Percentiles rank a stretch among this genome's conserved stretches.
phyloP scores from a whole-genome alignment of 169 alveolate genomes.

The Eimeria falciformis region DNA sequence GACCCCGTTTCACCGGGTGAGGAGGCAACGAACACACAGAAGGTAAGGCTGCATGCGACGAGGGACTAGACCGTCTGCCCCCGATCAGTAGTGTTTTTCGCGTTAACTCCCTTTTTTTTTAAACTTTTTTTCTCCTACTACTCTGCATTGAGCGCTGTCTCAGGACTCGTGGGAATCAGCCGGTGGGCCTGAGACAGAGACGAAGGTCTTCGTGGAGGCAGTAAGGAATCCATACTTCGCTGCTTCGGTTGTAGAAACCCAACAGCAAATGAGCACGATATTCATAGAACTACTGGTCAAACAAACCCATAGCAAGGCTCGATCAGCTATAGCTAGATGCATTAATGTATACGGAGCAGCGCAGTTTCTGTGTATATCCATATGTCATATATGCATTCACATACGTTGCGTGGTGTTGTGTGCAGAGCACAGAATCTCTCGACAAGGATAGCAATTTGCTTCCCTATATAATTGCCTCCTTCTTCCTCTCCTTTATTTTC shows the following conservation, averaged over 20 bases:
- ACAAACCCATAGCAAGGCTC: background rate
- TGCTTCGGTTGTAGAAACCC: background rate
- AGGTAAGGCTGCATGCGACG: too few relatives aligned
- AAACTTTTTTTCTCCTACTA: too few relatives aligned
- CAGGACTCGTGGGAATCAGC: constrained; percentile 43
- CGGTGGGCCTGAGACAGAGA: constrained; percentile 10
- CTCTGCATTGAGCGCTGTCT: too few relatives aligned
- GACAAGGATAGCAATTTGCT: constrained; percentile 38
- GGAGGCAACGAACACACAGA: too few relatives aligned
- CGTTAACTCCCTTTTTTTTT: too few relatives aligned
- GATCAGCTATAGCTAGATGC: background rate
- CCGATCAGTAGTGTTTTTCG: too few relatives aligned
- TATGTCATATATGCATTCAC: too few relatives aligned
- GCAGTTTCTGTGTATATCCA: background rate
- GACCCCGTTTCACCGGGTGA: too few relatives aligned
- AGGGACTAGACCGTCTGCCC: too few relatives aligned
- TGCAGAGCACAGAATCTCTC: background rate
- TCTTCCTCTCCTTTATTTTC: constrained; percentile 49
- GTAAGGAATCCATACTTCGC: background rate
- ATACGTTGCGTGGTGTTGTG: background rate
- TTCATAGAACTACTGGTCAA: background rate
- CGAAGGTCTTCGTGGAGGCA: constrained; percentile 50
- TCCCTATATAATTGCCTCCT: constrained; percentile 51
- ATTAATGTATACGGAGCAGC: background rate
- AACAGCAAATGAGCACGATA: background rate